phyloP scores from a whole-genome alignment of 352 stramenopile species.

The Elongisporangium anandrum region DNA sequence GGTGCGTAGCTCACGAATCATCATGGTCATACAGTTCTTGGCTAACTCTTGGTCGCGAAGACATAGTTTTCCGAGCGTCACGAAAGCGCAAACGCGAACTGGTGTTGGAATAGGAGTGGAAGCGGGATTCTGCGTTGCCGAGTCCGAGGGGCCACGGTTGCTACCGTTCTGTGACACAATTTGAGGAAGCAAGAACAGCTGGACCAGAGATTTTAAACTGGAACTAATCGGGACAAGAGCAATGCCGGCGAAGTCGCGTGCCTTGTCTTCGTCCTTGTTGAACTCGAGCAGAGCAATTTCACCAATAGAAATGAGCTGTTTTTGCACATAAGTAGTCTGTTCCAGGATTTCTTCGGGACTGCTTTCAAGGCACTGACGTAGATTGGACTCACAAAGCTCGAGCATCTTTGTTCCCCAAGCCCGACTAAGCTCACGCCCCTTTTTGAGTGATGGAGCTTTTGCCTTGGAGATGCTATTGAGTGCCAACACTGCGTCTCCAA shows the following conservation, averaged over 20 bases:
- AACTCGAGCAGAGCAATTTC: conserved; percentile 80
- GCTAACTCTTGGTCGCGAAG: conserved; percentile 92
- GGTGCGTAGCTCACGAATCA: conserved; percentile 93
- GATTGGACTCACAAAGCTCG: conserved; percentile 53
- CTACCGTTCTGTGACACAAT: conserved; percentile 30
- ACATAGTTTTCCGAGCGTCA: conserved; percentile 94
- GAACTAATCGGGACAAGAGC: conserved; percentile 49
- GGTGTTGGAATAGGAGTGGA: conserved; percentile 51
- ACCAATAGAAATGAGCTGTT: conserved; percentile 76
- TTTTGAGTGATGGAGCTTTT: conserved; percentile 46
- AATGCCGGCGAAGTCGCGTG: conserved; percentile 23
- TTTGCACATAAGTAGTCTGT: conserved; percentile 59
- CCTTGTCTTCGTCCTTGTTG: conserved; percentile 70
- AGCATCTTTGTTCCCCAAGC: conserved; percentile 64
- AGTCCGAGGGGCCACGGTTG: not conserved
- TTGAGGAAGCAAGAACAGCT: conserved; percentile 72
- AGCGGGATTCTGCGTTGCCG: not conserved
- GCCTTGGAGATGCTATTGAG: conserved; percentile 79
- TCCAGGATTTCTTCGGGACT: conserved; percentile 45
- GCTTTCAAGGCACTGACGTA: conserved; percentile 58
- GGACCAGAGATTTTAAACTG: conserved; percentile 54
- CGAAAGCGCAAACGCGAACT: conserved; percentile 91
- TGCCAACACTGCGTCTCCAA: conserved; percentile 64
- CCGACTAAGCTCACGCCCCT: conserved; percentile 56
- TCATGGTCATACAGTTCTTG: conserved; percentile 92